These are phyloP conservation scores for Rhodosporidiobolus sp. DNA, from an alignment of 768 basidiomycete genomes.

Conservation along the genomic window DNA sequence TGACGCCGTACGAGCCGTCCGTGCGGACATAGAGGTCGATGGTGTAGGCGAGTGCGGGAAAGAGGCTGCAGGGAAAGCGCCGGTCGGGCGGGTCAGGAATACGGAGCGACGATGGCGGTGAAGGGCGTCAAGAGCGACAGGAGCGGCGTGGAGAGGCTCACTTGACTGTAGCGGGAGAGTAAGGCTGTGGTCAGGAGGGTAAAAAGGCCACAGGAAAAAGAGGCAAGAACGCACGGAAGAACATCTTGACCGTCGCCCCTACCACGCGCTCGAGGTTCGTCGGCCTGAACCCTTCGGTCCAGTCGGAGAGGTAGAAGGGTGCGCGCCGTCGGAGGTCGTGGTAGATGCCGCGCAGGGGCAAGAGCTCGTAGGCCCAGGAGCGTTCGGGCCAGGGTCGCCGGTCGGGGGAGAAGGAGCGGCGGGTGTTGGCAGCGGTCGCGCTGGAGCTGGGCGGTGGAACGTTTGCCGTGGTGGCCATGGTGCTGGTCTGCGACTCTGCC, in stretches of 20 bases:
- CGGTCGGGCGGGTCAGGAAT: too few relatives aligned
- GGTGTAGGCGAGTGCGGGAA: conserved; percentile 69
- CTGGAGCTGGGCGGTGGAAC: too few relatives aligned
- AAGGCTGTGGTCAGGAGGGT: too few relatives aligned
- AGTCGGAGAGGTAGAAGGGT: conserved; percentile 81
- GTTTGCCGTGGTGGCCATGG: too few relatives aligned
- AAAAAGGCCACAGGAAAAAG: conserved; percentile 44
- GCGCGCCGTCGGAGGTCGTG: conserved; percentile 66
- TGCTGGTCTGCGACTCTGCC: too few relatives aligned
- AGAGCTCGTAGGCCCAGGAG: conserved; percentile 21
- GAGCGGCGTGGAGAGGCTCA: too few relatives aligned
- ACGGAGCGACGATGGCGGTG: too few relatives aligned
- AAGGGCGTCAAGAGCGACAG: too few relatives aligned
- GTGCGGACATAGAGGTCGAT: conserved; percentile 81
- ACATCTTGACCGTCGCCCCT: conserved; percentile 79
- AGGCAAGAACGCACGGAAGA: conserved; percentile 67
- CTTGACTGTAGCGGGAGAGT: too few relatives aligned
- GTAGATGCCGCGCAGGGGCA: conserved; percentile 58
- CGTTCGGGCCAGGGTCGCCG: conserved; percentile 28
- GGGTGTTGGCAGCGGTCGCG: not conserved
- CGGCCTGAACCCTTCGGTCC: conserved; percentile 80
- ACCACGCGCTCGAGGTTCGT: conserved; percentile 66
- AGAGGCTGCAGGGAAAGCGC: conserved; percentile 57
- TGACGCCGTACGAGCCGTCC: conserved; percentile 80
- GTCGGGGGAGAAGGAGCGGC: conserved; percentile 21